Evolutionary conservation across 441 rosid genomes (phyloP).

Genomic region (Manihot esculenta): DNA sequence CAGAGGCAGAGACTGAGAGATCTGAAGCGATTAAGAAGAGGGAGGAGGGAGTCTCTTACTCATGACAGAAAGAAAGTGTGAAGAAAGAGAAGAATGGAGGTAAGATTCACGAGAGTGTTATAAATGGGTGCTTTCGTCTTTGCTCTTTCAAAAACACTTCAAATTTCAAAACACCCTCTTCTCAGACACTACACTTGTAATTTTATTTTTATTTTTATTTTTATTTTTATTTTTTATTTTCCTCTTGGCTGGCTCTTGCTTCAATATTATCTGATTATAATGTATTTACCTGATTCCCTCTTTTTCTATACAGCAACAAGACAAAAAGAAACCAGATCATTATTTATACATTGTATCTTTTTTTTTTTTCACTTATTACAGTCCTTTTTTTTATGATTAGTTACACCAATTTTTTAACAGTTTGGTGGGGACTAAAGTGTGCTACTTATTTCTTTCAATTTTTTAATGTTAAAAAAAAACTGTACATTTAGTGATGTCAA

Average conservation of each 20-base stretch:
- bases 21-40: not conserved
- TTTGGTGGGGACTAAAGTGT: too few species aligned
- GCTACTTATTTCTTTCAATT: too few species aligned
- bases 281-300: too few species aligned
- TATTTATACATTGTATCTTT: not conserved
- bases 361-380: not conserved
- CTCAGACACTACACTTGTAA: not conserved
- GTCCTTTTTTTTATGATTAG: too few species aligned
- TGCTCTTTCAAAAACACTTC: not conserved
- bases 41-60: not conserved
- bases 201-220: too few species aligned
- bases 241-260: not conserved
- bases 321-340: not conserved
- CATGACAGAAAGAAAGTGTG: not conserved
- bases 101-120: slow-evolving; percentile 21
- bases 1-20: not conserved
- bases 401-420: too few species aligned
- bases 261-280: not conserved
- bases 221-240: not conserved
- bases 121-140: slow-evolving; percentile 14
- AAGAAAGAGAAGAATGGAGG: not conserved
- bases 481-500: too few species aligned
- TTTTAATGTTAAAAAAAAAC: too few species aligned
- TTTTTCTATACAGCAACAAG: not conserved
- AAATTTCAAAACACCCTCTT: not conserved